These are phyloP conservation scores for Phytopythium mirpurense DNA, from an alignment of 352 stramenopile species.

Conservation along the genomic window DNA sequence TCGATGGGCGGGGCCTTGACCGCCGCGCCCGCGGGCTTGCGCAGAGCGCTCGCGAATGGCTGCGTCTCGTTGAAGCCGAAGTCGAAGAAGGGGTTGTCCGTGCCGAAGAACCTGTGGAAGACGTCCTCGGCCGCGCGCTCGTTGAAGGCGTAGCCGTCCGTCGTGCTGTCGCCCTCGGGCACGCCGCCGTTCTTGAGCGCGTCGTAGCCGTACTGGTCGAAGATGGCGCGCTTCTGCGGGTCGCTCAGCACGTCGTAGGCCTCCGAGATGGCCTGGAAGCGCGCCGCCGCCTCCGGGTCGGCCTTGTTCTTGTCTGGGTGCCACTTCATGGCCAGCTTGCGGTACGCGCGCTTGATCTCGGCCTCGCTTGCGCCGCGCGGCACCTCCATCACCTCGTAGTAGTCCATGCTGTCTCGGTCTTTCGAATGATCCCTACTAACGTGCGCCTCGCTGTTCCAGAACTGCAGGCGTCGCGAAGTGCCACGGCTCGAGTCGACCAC, in stretches of 20 bases:
- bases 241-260: slow-evolving; percentile 94
- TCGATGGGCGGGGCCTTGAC: slow-evolving; percentile 77
- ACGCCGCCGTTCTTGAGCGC: slow-evolving; percentile 87
- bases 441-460: background rate
- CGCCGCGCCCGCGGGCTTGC: slow-evolving; percentile 38
- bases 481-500: background rate
- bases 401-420: slow-evolving; percentile 55
- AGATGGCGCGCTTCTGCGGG: slow-evolving; percentile 87
- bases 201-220: slow-evolving; percentile 94
- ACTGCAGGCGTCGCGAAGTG: background rate
- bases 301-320: slow-evolving; percentile 95
- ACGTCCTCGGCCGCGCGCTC: slow-evolving; percentile 88
- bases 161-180: slow-evolving; percentile 65
- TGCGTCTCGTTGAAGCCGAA: slow-evolving; percentile 87
- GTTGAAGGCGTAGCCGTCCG: slow-evolving; percentile 88
- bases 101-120: slow-evolving; percentile 92
- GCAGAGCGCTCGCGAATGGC: slow-evolving; percentile 74
- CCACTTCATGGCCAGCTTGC: slow-evolving; percentile 91
- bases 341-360: slow-evolving; percentile 95
- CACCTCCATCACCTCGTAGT: slow-evolving; percentile 91
- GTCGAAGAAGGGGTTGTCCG: slow-evolving; percentile 87
- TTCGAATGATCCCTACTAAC: background rate
- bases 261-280: slow-evolving; percentile 94
- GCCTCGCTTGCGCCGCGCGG: slow-evolving; percentile 64
- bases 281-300: slow-evolving; percentile 78